These are phyloP conservation scores for Malus domestica DNA, from an alignment of 306 rosid species.

Conservation along the genomic window DNA sequence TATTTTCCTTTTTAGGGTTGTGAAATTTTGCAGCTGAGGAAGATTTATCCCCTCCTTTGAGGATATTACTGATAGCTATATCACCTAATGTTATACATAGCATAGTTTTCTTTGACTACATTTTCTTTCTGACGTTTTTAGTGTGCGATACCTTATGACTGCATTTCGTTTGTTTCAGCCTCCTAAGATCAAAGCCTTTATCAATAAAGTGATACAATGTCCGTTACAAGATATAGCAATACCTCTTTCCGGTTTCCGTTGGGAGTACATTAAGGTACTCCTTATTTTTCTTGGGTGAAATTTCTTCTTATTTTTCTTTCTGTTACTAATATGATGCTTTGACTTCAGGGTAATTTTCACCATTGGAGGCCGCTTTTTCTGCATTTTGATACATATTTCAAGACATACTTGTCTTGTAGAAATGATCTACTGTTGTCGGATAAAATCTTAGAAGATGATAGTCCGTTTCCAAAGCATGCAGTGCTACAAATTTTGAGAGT, in stretches of 20 bases:
- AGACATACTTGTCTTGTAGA: conserved; percentile 72
- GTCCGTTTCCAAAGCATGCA: conserved; percentile 75
- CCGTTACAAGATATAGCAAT: conserved; percentile 89
- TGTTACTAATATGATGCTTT: conserved; percentile 21
- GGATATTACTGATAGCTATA: not conserved
- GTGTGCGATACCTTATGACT: not conserved
- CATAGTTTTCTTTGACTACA: not conserved
- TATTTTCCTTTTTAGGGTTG: not conserved
- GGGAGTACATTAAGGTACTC: conserved; percentile 81
- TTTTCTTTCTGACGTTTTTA: not conserved
- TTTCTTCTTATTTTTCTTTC: not conserved
- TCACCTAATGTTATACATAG: not conserved
- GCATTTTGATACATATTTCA: conserved; percentile 93
- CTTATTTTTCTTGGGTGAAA: not conserved
- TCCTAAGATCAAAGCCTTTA: conserved; percentile 78
- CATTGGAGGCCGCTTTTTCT: conserved; percentile 93
- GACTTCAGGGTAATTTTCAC: conserved; percentile 83
- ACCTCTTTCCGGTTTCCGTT: conserved; percentile 88
- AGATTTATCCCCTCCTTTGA: not conserved
- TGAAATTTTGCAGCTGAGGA: not conserved
- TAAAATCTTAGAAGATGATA: conserved; percentile 74
- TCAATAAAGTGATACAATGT: conserved; percentile 86
- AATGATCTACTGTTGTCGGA: conserved; percentile 81
- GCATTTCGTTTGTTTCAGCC: conserved; percentile 58
- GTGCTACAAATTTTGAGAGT: conserved; percentile 87